Evolutionary conservation across 1,284 basidiomycete genomes (phyloP), one percentile per base, ranked within the genome.

Genomic region (Ustilago cynodontis): DNA sequence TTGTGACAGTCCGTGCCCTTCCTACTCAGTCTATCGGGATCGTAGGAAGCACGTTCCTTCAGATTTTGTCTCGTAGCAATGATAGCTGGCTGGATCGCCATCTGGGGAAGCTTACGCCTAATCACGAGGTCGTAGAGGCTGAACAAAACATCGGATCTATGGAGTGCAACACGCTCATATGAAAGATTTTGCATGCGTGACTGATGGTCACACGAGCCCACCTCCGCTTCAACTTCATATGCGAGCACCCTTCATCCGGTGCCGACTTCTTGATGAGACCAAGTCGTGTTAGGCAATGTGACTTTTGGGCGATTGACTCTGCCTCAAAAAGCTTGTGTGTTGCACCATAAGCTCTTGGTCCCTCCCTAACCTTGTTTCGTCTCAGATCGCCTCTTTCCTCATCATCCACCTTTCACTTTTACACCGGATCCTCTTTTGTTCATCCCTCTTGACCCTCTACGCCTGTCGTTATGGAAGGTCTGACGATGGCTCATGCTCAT

Each of bases 171-270:
- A 16, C 7, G 41, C 41, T 43, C n/a, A 43, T 43, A 43, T 43
- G 41, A 43, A 43, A 43, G 41, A n/a, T n/a, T 43, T 43, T 43
- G n/a, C 41, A 43, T 8, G 20, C 41, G 41, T 43, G 41, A 43
- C 41, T 22, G 41, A 43, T 43, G 41, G 18, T 43, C 41, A 43
- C 41, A 43, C 41, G n/a, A 43, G 7, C 41, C 41, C 41, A 43
- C 41, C 41, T 43, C 41, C n/a, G 41, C 41, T 43, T 43, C 41
- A 20, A 43, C 41, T 43, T 43, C 41, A 43, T 43, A n/a, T 43
- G 41, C 20, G 41, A 43, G 41, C n/a, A 3, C 41, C n/a, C 41
- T 20, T 20, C n/a, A 43, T 43, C 11, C 41, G n/a, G n/a, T 43
- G 8, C 7, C 20, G 6, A 20, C n/a, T 8, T n/a, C 3, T 20